phyloP scores from a whole-genome alignment of 176 grass and related monocot species.

The Hordeum marinum region DNA sequence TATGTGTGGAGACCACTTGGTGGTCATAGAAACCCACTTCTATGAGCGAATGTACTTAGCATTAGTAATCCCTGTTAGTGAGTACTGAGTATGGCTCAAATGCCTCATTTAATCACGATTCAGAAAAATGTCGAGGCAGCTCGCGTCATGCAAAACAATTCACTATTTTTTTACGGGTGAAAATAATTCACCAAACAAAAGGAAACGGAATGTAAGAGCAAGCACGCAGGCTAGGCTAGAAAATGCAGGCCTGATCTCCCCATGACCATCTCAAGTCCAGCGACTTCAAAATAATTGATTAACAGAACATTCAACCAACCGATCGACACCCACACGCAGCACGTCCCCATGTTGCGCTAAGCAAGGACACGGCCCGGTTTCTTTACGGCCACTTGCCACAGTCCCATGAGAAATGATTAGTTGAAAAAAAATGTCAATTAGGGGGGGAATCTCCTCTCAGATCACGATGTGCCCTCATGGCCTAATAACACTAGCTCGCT shows the following conservation, averaged over 20 bases:
- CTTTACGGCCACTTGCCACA: slow-evolving; percentile 15
- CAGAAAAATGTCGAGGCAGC: neutral
- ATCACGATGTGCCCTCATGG: slow-evolving; percentile 25
- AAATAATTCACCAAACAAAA: neutral
- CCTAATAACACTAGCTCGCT: neutral
- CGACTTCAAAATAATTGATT: neutral
- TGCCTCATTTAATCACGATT: neutral
- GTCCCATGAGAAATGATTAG: slow-evolving; percentile 54
- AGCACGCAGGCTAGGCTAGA: neutral
- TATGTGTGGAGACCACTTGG: neutral
- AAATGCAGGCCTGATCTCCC: slow-evolving; percentile 1
- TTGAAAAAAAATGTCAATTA: slow-evolving; percentile 29
- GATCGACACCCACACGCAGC: slow-evolving; percentile 29
- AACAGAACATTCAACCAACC: slow-evolving; percentile 18
- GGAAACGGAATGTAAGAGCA: neutral
- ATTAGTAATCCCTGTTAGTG: neutral
- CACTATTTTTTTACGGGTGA: neutral
- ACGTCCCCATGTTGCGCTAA: slow-evolving; percentile 30
- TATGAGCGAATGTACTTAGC: neutral
- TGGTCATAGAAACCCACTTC: neutral
- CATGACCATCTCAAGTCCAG: neutral
- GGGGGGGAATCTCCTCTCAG: slow-evolving; percentile 35
- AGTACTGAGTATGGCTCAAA: neutral
- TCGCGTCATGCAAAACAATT: neutral
- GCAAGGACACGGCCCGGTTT: slow-evolving; percentile 27